Evolutionary conservation across 805 yeast genomes (phyloP).

Genomic region (Candida chilensis): DNA sequence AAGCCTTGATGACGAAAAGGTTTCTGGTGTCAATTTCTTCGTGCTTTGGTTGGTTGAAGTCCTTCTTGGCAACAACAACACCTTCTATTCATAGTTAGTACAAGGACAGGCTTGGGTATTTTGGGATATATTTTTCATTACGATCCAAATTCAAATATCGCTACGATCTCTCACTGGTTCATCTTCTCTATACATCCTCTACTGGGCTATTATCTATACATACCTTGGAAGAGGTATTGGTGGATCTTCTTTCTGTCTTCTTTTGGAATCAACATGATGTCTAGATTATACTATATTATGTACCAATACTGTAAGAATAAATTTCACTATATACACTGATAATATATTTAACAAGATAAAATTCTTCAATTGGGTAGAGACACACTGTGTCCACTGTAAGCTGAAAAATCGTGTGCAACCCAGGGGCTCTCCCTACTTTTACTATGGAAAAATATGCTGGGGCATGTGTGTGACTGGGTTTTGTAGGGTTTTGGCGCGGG

Average conservation of each 20-base stretch:
- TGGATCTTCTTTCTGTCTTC: slow-evolving; percentile 99
- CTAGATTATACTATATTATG: slow-evolving; percentile 3
- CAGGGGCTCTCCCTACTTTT: too few species aligned
- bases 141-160: neutral
- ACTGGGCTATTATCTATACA: slow-evolving; percentile 22
- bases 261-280: slow-evolving; percentile 96
- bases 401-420: too few species aligned
- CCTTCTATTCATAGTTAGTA: slow-evolving; percentile 72
- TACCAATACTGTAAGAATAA: too few species aligned
- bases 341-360: too few species aligned
- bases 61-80: slow-evolving; percentile 99
- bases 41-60: slow-evolving; percentile 94
- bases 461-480: too few species aligned
- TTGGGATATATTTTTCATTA: neutral
- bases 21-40: slow-evolving; percentile 97
- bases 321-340: too few species aligned
- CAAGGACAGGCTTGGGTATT: too few species aligned
- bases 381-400: too few species aligned
- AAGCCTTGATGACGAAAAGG: slow-evolving; percentile 96
- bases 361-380: too few species aligned
- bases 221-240: slow-evolving; percentile 98
- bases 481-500: too few species aligned
- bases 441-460: too few species aligned
- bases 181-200: neutral
- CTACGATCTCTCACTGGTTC: slow-evolving; percentile 1